These are phyloP conservation scores for Trypethelium eluteriae DNA, from an alignment of 495 filamentous ascomycete species.

Conservation along the genomic window DNA sequence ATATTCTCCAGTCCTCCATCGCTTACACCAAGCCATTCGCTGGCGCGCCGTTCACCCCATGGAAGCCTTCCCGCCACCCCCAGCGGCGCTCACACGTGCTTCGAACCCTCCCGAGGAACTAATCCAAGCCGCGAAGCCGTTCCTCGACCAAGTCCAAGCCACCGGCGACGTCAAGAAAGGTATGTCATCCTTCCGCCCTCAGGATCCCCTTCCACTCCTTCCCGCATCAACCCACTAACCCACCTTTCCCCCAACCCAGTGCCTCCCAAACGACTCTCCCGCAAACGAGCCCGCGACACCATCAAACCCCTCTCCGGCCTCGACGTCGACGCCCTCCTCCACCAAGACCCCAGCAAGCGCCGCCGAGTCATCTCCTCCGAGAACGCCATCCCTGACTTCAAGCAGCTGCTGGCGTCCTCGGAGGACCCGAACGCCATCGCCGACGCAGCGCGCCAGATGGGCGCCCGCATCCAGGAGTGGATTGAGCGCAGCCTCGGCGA, in stretches of 20 bases:
- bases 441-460: slow-evolving; percentile 68
- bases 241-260: slow-evolving; percentile 43
- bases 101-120: slow-evolving; percentile 65
- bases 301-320: slow-evolving; percentile 87
- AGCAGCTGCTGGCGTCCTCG: slow-evolving; percentile 61
- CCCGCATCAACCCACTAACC: slow-evolving; percentile 26
- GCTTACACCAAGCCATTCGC: slow-evolving; percentile 75
- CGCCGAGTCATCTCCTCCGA: slow-evolving; percentile 58
- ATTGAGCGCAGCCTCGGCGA: slow-evolving; percentile 69
- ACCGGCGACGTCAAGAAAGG: slow-evolving; percentile 83
- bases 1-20: slow-evolving; percentile 87
- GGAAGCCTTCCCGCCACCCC: slow-evolving; percentile 56
- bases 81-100: slow-evolving; percentile 63
- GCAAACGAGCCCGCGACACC: slow-evolving; percentile 57
- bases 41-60: slow-evolving; percentile 70
- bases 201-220: neutral
- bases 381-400: slow-evolving; percentile 90
- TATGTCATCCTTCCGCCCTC: slow-evolving; percentile 29
- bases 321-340: slow-evolving; percentile 71
- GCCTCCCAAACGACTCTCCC: slow-evolving; percentile 72
- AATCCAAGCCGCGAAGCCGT: slow-evolving; percentile 44
- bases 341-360: slow-evolving; percentile 41
- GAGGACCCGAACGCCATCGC: slow-evolving; percentile 52
- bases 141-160: slow-evolving; percentile 55
- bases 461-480: slow-evolving; percentile 56